Base-by-base conservation (phyloP, 768 basidiomycete genomes). In the Neoboletus magnificus region DNA sequence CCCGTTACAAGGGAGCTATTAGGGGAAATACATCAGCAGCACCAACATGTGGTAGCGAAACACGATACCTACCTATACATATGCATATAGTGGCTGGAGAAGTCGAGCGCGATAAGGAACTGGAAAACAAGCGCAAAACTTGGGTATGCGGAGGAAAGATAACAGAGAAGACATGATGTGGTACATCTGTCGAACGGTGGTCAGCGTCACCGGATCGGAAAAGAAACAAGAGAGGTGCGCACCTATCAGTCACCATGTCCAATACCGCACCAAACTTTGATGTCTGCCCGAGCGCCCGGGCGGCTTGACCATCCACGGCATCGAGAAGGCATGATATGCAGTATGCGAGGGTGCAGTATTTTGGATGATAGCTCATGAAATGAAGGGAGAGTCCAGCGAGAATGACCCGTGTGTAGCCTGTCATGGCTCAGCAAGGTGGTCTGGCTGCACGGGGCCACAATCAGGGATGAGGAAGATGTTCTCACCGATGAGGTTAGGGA, bases 201-300 rank as follows among this genome's bases (percentile, higher is more conserved):
- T 60, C 7, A 53, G 41, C 37, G 11, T 22, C 20, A 12, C 7
- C 25, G 10, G 15, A 37, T 18, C 18, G 36, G n/a, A 13, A 39
- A 18, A 35, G 32, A 20, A 23, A 29, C 27, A 9, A 12, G 4
- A 32, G 29, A 35, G 12, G 27, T 23, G 70, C 86, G 60, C 60
- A 96, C 94, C 96, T 78, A 72, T 99, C 97, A 7, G 97, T 98
- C 40, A 99, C 96, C 97, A 99, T 99, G 73, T 99, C 97, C 64
- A 99, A 75, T 42, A 98, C 96, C 4, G 93, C 94, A 23, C 97
- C 97, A 73, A 98, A 98, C 75, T 96, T 95, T 52, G 91, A 93
- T 6, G 93, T 89, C 74, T 99, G 95, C 12, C 85, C 86, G 40
- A 97, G 76, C 1, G 85, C 84, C 44, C 97, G 80, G 13, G 97